Percentiles rank a stretch among this genome's conserved stretches.
Conservation (phyloP, 352 stramenopile genomes). For the Globisporangium alternatum region DNA sequence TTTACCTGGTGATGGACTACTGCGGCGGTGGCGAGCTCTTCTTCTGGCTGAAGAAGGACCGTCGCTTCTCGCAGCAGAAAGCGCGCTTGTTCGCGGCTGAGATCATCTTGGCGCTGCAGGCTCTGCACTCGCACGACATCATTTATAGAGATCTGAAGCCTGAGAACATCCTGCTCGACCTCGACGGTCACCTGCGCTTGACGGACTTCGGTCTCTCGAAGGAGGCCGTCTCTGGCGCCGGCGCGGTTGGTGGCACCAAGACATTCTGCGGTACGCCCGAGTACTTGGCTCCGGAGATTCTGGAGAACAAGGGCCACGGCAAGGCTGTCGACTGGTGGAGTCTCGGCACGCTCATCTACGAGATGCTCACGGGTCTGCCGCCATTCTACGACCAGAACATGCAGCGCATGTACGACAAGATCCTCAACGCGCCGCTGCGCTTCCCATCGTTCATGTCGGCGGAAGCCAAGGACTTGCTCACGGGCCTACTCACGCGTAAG, state of each 20-base stretch:
- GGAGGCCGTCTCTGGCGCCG: constrained; percentile 85
- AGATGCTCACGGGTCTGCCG: constrained; percentile 91
- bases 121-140: constrained; percentile 93
- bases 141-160: constrained; percentile 97
- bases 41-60: constrained; percentile 95
- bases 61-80: constrained; percentile 91
- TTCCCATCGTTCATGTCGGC: constrained; percentile 91
- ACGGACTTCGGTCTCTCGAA: constrained; percentile 96
- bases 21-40: constrained; percentile 94
- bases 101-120: constrained; percentile 92
- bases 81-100: constrained; percentile 91
- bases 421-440: constrained; percentile 86
- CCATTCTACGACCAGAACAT: constrained; percentile 95
- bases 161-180: constrained; percentile 94
- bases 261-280: constrained; percentile 94
- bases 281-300: constrained; percentile 94
- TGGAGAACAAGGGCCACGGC: constrained; percentile 93
- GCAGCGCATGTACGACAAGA: constrained; percentile 94
- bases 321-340: constrained; percentile 91
- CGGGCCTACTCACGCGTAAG: constrained; percentile 84
- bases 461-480: constrained; percentile 85
- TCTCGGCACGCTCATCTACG: constrained; percentile 93
- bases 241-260: constrained; percentile 78
- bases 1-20: constrained; percentile 95
- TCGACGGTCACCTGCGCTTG: constrained; percentile 92